Evolutionary conservation across 2,329 filamentous ascomycete species (phyloP), one percentile per base, ranked within the genome.

Genomic region (Westerdykella sp.): DNA sequence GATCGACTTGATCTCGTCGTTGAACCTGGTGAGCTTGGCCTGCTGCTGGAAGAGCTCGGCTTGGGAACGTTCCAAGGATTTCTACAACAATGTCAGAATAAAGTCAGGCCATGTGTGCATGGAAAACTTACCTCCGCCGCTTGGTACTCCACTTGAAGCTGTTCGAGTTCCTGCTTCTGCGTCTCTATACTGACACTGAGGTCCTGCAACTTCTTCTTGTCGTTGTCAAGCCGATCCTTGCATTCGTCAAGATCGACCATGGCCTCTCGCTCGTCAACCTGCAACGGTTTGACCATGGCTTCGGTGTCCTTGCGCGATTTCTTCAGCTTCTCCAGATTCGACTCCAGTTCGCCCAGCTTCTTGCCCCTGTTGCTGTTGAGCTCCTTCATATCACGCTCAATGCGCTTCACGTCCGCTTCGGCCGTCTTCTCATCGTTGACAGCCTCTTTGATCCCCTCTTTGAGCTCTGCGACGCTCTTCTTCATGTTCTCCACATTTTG

Each of bases 361-460:
- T 81, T 90, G 59, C 95, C 91, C 59, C 97, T 98, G 72, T 98
- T 98, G 59, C 85, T 89, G 64, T 88, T 89, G 63, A 98, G 98
- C 59, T 98, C 93, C 57, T 84, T 90, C 88, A 98, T 98, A 59
- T 98, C 93, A 65, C 95, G 93, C 63, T 97, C 93, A 58, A 97
- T 95, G 36, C 85, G 80, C 72, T 95, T 95, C 53, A 86, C 80
- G 57, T 98, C 90, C 39, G 86, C 84, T 45, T 71, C 81, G 28
- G 91, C 89, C 62, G 93, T 89, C 4, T 80, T 76, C 59, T 96
- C 87, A 37, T 87, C 81, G 51, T 78, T 69, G 68, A 95, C 95
- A 22, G 91, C 90, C 43, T 85, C 80, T 2, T 77, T 70, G 45
- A 94, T 85, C 54, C 84, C 81, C 42, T 79, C 74, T 69, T 90